Percentiles rank a stretch among this genome's conserved stretches.
Evolutionary conservation across 2,329 filamentous ascomycete genomes (phyloP).

Genomic region (Aspergillus sp.): DNA sequence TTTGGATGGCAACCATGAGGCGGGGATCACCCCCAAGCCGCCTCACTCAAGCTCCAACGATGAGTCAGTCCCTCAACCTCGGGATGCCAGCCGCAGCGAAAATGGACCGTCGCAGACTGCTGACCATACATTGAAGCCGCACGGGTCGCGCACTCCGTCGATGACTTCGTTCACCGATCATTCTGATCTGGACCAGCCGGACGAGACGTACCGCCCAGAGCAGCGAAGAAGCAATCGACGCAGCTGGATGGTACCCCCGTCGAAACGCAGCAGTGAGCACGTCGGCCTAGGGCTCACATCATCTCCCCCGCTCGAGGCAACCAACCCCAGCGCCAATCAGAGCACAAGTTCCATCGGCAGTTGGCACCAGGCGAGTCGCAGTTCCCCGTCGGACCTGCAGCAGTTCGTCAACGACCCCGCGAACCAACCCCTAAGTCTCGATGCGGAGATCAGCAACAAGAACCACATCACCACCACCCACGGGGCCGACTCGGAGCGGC

Average conservation of each 20-base stretch:
- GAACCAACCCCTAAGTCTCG: conserved; percentile 27
- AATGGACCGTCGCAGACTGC: conserved; percentile 34
- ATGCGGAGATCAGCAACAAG: conserved; percentile 31
- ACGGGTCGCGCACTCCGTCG: conserved; percentile 64
- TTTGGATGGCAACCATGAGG: background rate
- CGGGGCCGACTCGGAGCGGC: conserved; percentile 44
- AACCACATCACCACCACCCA: conserved; percentile 9
- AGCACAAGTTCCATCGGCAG: conserved; percentile 64
- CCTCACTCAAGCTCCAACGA: no score
- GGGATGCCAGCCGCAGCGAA: background rate
- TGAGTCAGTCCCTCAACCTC: no score
- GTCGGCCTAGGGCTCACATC: conserved; percentile 24
- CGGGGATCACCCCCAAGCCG: no score
- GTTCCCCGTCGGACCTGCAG: conserved; percentile 37
- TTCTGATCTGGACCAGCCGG: conserved; percentile 68
- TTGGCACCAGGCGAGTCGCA: conserved; percentile 40
- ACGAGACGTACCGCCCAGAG: conserved; percentile 49
- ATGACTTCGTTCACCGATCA: conserved; percentile 72
- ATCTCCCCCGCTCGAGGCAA: conserved; percentile 48
- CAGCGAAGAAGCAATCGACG: conserved; percentile 60
- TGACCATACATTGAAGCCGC: conserved; percentile 52
- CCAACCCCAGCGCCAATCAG: conserved; percentile 55
- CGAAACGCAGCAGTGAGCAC: conserved; percentile 50
- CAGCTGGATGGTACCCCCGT: conserved; percentile 61
- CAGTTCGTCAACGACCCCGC: conserved; percentile 30